Conservation (phyloP, 23 red algal genomes). For the Chondrus crispus region DNA sequence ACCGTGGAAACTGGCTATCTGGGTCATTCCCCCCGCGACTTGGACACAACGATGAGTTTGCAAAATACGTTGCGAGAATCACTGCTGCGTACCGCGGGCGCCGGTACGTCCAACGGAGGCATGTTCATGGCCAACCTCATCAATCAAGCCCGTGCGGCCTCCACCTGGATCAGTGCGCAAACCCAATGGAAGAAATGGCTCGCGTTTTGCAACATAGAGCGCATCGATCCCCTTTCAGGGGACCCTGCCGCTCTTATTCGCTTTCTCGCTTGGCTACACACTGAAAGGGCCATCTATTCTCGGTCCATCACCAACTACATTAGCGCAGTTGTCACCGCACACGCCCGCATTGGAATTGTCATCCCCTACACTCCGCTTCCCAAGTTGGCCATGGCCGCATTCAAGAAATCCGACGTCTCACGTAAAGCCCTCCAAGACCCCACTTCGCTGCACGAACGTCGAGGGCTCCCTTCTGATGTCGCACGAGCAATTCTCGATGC, state of each 20-base stretch:
- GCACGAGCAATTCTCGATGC: background rate
- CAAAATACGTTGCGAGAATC: background rate
- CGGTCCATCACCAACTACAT: background rate
- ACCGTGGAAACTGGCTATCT: constrained; percentile 19
- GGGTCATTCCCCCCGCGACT: background rate
- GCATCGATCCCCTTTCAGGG: background rate
- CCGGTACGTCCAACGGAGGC: background rate
- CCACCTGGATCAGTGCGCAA: background rate
- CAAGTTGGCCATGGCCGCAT: background rate
- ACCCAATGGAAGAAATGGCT: background rate
- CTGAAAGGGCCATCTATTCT: background rate
- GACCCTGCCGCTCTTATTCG: background rate
- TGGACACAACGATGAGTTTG: background rate
- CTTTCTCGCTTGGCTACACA: background rate
- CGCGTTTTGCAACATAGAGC: background rate
- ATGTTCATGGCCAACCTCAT: background rate
- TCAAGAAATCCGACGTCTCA: background rate
- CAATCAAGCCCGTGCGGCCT: background rate
- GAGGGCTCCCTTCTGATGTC: background rate
- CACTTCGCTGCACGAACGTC: background rate
- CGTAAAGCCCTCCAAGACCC: background rate
- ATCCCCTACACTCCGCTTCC: background rate
- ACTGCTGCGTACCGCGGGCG: background rate
- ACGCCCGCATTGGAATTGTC: background rate
- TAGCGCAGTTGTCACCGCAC: background rate